Conservation (phyloP, 129 eudicot species). For the Silybum marianum region DNA sequence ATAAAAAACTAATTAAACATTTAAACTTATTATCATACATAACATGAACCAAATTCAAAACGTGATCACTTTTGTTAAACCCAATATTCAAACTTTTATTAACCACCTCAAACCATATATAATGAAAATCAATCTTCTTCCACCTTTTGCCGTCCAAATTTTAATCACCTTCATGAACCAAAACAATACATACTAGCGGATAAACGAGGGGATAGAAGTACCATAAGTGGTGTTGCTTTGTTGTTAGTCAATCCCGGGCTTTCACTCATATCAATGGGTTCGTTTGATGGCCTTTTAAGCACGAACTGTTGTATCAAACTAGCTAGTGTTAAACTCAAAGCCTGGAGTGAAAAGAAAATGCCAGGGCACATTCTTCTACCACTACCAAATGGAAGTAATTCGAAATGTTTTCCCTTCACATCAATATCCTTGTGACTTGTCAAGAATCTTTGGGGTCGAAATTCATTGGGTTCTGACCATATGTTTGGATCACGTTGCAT, state of each 20-base stretch:
- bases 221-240: slow-evolving; percentile 27
- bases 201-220: slow-evolving; percentile 18
- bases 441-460: slow-evolving; percentile 39
- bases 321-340: slow-evolving; percentile 20
- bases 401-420: slow-evolving; percentile 29
- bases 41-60: background rate
- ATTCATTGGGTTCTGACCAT: slow-evolving; percentile 28
- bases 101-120: background rate
- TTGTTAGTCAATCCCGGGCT: slow-evolving; percentile 1
- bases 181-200: background rate
- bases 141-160: background rate
- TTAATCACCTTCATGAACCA: background rate
- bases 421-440: slow-evolving; percentile 28
- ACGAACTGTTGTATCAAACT: slow-evolving; percentile 20
- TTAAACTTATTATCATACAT: background rate
- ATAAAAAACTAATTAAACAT: too few species aligned
- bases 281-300: slow-evolving; percentile 9
- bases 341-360: slow-evolving; percentile 1
- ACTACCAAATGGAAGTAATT: slow-evolving; percentile 32
- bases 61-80: background rate
- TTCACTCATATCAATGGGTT: slow-evolving; percentile 35
- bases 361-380: slow-evolving; percentile 41
- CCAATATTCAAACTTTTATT: background rate
- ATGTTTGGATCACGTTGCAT: slow-evolving; percentile 27
- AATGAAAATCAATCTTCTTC: background rate